phyloP scores from a whole-genome alignment of 345 rosid genomes.

The Diplotaxis tenuifolia region DNA sequence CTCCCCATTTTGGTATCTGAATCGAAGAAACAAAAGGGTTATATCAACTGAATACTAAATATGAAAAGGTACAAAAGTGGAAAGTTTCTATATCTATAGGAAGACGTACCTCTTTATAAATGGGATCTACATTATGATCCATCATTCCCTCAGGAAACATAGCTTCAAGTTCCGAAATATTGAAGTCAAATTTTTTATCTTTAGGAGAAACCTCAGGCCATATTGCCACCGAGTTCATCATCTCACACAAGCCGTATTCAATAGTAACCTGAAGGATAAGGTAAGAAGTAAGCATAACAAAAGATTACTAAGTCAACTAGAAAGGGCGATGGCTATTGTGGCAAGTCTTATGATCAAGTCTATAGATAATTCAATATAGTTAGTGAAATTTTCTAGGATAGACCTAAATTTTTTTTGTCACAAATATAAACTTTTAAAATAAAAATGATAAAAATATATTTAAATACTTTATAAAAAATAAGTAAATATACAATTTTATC shows the following conservation, averaged over 20 bases:
- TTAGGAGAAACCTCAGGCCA: slow-evolving; percentile 52
- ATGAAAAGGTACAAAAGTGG: background rate
- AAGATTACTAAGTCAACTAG: background rate
- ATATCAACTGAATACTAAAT: slow-evolving; percentile 14
- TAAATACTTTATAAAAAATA: too few relatives aligned
- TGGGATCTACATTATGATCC: slow-evolving; percentile 47
- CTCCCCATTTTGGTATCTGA: slow-evolving; percentile 81
- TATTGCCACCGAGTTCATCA: slow-evolving; percentile 60
- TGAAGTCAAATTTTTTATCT: slow-evolving; percentile 60
- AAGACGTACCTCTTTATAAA: slow-evolving; percentile 51
- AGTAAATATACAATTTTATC: too few relatives aligned
- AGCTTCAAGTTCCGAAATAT: slow-evolving; percentile 53
- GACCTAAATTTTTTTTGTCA: too few relatives aligned
- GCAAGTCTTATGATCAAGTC: too few relatives aligned
- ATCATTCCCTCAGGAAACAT: slow-evolving; percentile 59
- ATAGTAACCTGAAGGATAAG: slow-evolving; percentile 52
- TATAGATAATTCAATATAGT: too few relatives aligned
- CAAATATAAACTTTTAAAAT: too few relatives aligned
- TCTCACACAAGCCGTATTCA: slow-evolving; percentile 79
- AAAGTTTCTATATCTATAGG: background rate
- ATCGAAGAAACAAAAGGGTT: slow-evolving; percentile 3
- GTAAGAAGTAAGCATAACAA: background rate
- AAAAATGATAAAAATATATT: too few relatives aligned
- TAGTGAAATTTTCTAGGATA: too few relatives aligned
- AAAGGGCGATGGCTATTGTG: background rate